phyloP scores from a whole-genome alignment of 176 grass and related monocot genomes.

The Oryza coarctata region DNA sequence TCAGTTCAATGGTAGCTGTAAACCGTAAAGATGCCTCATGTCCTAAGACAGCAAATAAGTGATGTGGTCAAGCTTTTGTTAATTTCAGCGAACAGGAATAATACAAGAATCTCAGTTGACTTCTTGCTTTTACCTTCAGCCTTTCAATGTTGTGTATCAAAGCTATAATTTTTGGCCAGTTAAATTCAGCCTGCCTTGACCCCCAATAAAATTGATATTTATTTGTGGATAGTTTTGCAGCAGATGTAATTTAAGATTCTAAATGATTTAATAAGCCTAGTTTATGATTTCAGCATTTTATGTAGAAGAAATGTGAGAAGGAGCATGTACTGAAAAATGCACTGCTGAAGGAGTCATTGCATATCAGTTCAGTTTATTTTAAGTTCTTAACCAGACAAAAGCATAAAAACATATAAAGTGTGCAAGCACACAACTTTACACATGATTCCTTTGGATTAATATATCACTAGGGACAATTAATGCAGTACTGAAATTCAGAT shows the following conservation, averaged over 20 bases:
- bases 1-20: neutral
- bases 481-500: neutral
- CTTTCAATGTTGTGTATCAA: neutral
- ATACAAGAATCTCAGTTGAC: neutral
- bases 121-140: neutral
- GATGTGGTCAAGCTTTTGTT: neutral
- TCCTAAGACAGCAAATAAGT: neutral
- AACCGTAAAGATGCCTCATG: neutral
- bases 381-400: conserved; percentile 10
- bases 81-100: neutral
- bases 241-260: neutral
- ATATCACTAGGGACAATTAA: neutral
- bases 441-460: neutral
- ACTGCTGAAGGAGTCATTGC: neutral
- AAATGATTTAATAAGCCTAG: neutral
- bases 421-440: neutral
- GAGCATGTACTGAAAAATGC: conserved; percentile 4
- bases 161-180: neutral
- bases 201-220: neutral
- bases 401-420: neutral
- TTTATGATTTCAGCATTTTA: neutral
- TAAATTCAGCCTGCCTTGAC: neutral
- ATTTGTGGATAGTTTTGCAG: neutral
- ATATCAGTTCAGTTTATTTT: conserved; percentile 12
- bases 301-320: conserved; percentile 5